Conservation (phyloP, 2,329 filamentous ascomycete genomes). For the Xenoacremonium recifei region DNA sequence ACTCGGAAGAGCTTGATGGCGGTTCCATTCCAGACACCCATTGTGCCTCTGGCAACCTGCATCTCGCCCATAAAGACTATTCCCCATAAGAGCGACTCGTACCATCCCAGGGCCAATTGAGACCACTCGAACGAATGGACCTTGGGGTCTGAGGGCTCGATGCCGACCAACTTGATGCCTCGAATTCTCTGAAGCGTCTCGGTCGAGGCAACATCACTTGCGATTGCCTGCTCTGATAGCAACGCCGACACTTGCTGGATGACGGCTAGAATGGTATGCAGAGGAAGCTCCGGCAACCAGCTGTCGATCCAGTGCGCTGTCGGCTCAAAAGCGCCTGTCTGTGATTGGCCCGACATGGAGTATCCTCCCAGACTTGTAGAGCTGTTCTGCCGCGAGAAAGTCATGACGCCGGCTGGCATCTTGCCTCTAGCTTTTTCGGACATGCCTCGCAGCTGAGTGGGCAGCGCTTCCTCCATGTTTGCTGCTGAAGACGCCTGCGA, state of each 20-base stretch:
- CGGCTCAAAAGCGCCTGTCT: constrained; percentile 68
- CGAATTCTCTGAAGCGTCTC: constrained; percentile 55
- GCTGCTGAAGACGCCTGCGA: constrained; percentile 68
- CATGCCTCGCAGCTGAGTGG: constrained; percentile 83
- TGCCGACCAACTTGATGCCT: constrained; percentile 62
- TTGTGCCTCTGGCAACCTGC: constrained; percentile 80
- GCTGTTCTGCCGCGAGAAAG: constrained; percentile 88
- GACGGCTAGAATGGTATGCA: constrained; percentile 80
- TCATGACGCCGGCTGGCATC: constrained; percentile 79
- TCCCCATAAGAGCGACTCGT: constrained; percentile 90
- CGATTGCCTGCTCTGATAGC: constrained; percentile 51
- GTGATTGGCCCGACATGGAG: constrained; percentile 55
- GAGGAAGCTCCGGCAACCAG: constrained; percentile 87
- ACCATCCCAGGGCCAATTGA: constrained; percentile 86
- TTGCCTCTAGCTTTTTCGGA: constrained; percentile 97
- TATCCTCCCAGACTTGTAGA: constrained; percentile 74
- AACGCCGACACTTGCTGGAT: constrained; percentile 64
- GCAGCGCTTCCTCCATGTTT: constrained; percentile 72
- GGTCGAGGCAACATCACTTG: constrained; percentile 40
- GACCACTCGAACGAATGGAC: constrained; percentile 96
- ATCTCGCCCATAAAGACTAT: constrained; percentile 91
- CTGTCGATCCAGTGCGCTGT: constrained; percentile 84
- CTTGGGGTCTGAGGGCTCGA: constrained; percentile 72
- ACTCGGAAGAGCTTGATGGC: constrained; percentile 85
- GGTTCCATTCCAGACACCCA: constrained; percentile 93